Percentiles rank a stretch among this genome's conserved stretches.
Evolutionary conservation across 305 asterid species (phyloP).

Genomic region (Fraxinus nigra): DNA sequence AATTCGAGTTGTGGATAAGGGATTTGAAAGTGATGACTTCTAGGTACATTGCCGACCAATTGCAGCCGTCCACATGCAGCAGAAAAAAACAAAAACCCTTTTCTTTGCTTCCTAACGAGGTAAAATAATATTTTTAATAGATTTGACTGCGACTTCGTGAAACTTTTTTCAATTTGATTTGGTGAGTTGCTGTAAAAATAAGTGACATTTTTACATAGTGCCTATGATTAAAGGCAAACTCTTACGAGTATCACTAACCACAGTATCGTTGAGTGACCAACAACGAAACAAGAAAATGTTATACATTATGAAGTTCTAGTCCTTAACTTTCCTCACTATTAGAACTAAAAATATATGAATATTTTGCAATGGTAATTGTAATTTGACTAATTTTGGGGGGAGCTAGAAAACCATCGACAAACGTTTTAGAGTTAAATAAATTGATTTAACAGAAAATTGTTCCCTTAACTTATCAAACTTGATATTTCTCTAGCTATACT

Average conservation of each 20-base stretch:
- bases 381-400: neutral
- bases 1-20: conserved; percentile 30
- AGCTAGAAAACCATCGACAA: too few relatives aligned
- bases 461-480: too few relatives aligned
- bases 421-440: too few relatives aligned
- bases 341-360: neutral
- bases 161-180: too few relatives aligned
- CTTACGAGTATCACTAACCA: neutral
- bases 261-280: neutral
- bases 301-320: neutral
- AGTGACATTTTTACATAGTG: neutral
- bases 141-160: neutral
- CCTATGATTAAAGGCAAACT: neutral
- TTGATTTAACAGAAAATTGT: too few relatives aligned
- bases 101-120: neutral
- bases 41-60: conserved; percentile 34
- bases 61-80: conserved; percentile 13
- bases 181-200: neutral
- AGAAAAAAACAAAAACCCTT: neutral
- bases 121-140: too few relatives aligned
- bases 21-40: conserved; percentile 33
- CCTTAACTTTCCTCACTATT: neutral
- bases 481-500: too few relatives aligned
- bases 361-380: neutral
- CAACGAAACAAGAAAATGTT: neutral